Evolutionary conservation across 306 rosid genomes (phyloP).

Genomic region (Calophaca sinica): DNA sequence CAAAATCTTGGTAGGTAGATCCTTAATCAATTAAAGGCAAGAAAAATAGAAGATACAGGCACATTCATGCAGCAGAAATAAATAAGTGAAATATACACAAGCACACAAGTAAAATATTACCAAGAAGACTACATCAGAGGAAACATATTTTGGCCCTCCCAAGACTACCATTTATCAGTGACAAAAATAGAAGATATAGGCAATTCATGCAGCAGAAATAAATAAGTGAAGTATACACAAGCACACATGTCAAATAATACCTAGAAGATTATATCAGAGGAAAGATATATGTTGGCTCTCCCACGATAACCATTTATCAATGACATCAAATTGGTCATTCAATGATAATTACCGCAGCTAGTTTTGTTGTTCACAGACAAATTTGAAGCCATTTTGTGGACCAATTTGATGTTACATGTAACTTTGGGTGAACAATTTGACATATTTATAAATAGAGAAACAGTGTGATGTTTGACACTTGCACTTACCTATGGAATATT

Average conservation of each 20-base stretch:
- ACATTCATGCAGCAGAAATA: slow-evolving; percentile 37
- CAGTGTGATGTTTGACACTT: not conserved
- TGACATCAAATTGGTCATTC: slow-evolving; percentile 29
- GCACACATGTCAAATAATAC: slow-evolving; percentile 2
- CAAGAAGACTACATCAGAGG: not conserved
- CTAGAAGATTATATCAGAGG: not conserved
- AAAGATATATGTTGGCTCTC: not conserved
- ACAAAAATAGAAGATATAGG: slow-evolving; percentile 31
- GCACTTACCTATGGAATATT: not conserved
- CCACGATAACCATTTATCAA: slow-evolving; percentile 8
- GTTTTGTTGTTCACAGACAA: not conserved
- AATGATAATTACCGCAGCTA: slow-evolving; percentile 19
- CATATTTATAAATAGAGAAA: not conserved
- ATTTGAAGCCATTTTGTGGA: slow-evolving; percentile 2
- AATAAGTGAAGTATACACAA: slow-evolving; percentile 8
- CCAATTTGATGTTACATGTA: not conserved
- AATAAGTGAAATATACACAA: slow-evolving; percentile 7
- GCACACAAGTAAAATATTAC: slow-evolving; percentile 4
- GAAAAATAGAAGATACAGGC: slow-evolving; percentile 32
- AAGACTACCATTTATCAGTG: too few species aligned
- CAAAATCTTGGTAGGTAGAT: slow-evolving; percentile 32
- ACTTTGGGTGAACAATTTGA: not conserved
- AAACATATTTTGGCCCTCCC: slow-evolving; percentile 1
- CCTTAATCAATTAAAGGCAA: slow-evolving; percentile 35
- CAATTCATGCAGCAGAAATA: slow-evolving; percentile 38